These are phyloP conservation scores for Chenopodium berlandieri DNA, from an alignment of 148 eudicot genomes.

Conservation along the genomic window DNA sequence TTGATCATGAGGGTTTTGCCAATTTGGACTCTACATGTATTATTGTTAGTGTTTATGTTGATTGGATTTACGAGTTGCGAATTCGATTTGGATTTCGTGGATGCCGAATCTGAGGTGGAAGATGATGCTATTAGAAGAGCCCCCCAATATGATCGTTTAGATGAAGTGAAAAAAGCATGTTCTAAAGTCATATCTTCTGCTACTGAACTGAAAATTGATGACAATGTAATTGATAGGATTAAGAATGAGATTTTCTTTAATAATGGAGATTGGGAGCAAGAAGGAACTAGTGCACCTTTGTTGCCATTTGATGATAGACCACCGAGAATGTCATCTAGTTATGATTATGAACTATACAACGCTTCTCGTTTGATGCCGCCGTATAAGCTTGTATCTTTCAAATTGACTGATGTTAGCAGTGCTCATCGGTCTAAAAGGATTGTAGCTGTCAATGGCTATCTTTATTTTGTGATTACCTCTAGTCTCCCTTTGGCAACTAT, in stretches of 20 bases:
- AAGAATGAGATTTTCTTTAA: constrained; percentile 57
- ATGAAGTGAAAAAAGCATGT: constrained; percentile 64
- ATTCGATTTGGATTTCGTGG: background rate
- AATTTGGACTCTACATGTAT: constrained; percentile 29
- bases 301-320: constrained; percentile 68
- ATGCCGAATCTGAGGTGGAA: constrained; percentile 19
- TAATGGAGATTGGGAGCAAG: constrained; percentile 93
- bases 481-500: constrained; percentile 37
- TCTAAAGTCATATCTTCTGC: constrained; percentile 44
- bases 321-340: constrained; percentile 50
- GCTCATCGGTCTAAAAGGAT: constrained; percentile 42
- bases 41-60: constrained; percentile 34
- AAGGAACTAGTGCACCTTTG: constrained; percentile 47
- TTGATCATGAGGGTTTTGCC: constrained; percentile 24
- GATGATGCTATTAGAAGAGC: constrained; percentile 25
- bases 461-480: constrained; percentile 54
- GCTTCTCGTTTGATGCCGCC: constrained; percentile 33
- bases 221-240: constrained; percentile 38
- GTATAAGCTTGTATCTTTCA: constrained; percentile 52
- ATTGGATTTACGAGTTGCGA: constrained; percentile 34
- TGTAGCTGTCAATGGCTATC: constrained; percentile 54
- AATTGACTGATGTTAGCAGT: constrained; percentile 60
- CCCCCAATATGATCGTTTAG: constrained; percentile 55
- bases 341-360: constrained; percentile 21
- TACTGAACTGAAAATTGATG: constrained; percentile 45